These are phyloP conservation scores for Cordyceps fumosorosea DNA, from an alignment of 2,329 filamentous ascomycete species.

Conservation along the genomic window DNA sequence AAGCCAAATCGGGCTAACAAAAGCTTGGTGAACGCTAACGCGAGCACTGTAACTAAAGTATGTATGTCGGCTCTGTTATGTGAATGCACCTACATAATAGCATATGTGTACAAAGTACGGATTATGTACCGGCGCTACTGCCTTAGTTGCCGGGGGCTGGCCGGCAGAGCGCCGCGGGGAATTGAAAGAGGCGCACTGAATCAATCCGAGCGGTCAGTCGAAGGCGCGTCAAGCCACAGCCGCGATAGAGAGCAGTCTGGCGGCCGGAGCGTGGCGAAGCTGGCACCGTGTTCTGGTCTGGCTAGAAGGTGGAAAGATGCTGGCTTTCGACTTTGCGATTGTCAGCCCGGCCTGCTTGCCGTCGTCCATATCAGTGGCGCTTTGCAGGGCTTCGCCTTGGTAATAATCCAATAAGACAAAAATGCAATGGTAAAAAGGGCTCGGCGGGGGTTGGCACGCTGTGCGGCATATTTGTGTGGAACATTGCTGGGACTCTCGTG, in stretches of 20 bases:
- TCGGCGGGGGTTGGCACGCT: neutral
- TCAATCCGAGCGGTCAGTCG: neutral
- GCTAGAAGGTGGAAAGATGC: no score
- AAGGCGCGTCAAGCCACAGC: neutral
- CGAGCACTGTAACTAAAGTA: neutral
- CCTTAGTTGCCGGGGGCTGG: neutral
- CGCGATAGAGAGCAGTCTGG: neutral
- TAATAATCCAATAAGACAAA: neutral
- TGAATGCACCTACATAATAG: no score
- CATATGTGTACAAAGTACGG: neutral
- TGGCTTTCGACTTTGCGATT: neutral
- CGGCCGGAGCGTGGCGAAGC: neutral
- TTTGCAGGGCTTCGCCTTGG: neutral
- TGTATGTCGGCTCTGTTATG: neutral
- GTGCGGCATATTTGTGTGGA: constrained; percentile 10
- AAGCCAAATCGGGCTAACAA: neutral
- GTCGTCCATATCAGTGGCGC: neutral
- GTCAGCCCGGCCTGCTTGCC: neutral
- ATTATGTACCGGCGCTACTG: neutral
- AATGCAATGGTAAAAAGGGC: neutral
- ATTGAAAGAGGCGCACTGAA: neutral
- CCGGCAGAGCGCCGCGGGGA: neutral
- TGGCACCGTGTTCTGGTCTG: neutral
- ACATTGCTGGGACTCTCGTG: neutral
- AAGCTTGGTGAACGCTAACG: neutral